Conservation (phyloP, 768 basidiomycete genomes). For the Tylopilus intermedius region DNA sequence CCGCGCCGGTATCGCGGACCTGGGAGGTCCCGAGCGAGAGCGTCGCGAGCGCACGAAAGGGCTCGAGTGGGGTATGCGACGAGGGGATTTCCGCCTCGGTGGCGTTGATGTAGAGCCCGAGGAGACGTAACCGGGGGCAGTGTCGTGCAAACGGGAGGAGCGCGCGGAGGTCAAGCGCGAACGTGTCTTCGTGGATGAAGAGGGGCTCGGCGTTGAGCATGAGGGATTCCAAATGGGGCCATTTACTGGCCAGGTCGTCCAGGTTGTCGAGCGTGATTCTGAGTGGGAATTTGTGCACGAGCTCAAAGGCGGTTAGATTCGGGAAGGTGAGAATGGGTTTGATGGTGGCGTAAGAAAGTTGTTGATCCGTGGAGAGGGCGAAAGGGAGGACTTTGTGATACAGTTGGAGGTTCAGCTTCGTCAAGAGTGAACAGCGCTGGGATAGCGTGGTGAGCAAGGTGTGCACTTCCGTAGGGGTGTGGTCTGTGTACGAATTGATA, state of each 20-base stretch:
- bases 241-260: slow-evolving; percentile 40
- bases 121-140: slow-evolving; percentile 33
- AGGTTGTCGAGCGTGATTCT: slow-evolving; percentile 39
- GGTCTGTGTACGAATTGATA: slow-evolving; percentile 45
- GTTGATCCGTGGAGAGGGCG: slow-evolving; percentile 17
- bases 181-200: slow-evolving; percentile 10
- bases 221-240: slow-evolving; percentile 42
- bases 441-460: slow-evolving; percentile 42
- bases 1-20: slow-evolving; percentile 38
- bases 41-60: slow-evolving; percentile 17
- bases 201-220: slow-evolving; percentile 47
- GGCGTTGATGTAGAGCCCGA: slow-evolving; percentile 38
- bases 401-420: slow-evolving; percentile 37
- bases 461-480: slow-evolving; percentile 39
- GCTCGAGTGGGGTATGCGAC: slow-evolving; percentile 2
- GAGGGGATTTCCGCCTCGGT: slow-evolving; percentile 17
- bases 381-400: slow-evolving; percentile 19
- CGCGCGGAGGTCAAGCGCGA: slow-evolving; percentile 35
- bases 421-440: slow-evolving; percentile 45
- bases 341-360: slow-evolving; percentile 33
- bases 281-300: slow-evolving; percentile 29
- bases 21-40: slow-evolving; percentile 50
- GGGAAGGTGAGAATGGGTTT: slow-evolving; percentile 33
- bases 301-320: slow-evolving; percentile 31
- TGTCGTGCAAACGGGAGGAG: slow-evolving; percentile 37